A percentile compares a stretch with the other conserved stretches of the same genome.
Evolutionary conservation across 192 early-diverging fungal species (phyloP).

Genomic region (Entomortierella chlamydospora): DNA sequence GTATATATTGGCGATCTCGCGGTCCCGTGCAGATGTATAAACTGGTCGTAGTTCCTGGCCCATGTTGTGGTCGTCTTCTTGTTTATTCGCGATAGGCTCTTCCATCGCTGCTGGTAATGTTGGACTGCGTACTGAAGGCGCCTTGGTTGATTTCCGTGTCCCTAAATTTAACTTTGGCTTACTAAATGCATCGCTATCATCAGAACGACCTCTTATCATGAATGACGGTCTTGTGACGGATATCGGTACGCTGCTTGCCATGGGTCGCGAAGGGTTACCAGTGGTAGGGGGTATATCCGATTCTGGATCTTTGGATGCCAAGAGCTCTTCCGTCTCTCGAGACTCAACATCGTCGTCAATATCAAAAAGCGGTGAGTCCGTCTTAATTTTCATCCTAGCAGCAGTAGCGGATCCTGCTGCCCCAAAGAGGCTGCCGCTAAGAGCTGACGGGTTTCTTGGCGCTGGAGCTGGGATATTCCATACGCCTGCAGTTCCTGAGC

Average conservation of each 20-base stretch:
- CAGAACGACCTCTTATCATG: slow-evolving; percentile 1
- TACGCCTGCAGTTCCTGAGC: not conserved
- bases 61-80: not conserved
- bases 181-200: not conserved
- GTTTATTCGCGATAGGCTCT: not conserved
- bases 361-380: slow-evolving; percentile 44
- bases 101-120: slow-evolving; percentile 2
- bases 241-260: slow-evolving; percentile 16
- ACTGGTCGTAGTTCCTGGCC: not conserved
- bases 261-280: not conserved
- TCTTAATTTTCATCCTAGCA: slow-evolving; percentile 39
- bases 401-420: slow-evolving; percentile 23
- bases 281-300: slow-evolving; percentile 1
- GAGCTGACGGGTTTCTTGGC: not conserved
- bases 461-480: slow-evolving; percentile 3
- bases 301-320: slow-evolving; percentile 17
- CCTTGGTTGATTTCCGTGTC: slow-evolving; percentile 16
- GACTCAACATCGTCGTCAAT: slow-evolving; percentile 33
- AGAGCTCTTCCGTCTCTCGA: slow-evolving; percentile 36
- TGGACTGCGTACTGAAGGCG: slow-evolving; percentile 15
- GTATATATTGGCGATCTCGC: not conserved
- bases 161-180: slow-evolving; percentile 6
- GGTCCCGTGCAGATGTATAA: not conserved
- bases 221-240: not conserved
- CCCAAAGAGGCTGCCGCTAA: slow-evolving; percentile 32